Evolutionary conservation across 345 rosid species (phyloP), one percentile per base, ranked within the genome.

Genomic region (Balakata baccata): DNA sequence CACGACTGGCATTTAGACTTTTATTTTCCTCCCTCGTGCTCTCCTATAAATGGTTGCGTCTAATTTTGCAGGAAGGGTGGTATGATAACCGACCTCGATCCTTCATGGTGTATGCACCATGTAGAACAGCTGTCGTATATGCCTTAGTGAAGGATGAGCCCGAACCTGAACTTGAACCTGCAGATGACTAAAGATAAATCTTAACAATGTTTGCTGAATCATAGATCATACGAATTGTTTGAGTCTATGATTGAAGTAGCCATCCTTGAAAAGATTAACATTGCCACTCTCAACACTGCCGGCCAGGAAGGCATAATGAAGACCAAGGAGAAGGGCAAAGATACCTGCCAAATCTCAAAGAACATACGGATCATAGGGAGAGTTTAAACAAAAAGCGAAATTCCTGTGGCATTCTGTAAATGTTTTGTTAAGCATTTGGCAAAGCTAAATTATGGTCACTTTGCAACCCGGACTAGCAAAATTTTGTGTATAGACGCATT

Each of bases 71-170:
- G 98, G 91, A 87, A 17, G 95, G 91, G 23, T 78, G 83, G 86
- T 80, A 80, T 66, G 87, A 94, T 20, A 81, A 87, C 68, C 86
- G 97, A 51, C 97, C 94, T 45, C 67, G 83, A 64, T 94, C 92
- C 49, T 84, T 94, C 84, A 66, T 85, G 84, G 90, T 94, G 43
- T 92, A 94, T 75, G 85, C 98, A 7, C 98, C 98, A 6, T 72
- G 85, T 73, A 88, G 97, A 83, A 89, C 97, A 0, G 97, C 95
- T 37, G 93, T 88, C 61, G 97, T 94, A 20, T 94, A 92, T 57
- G 97, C 91, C 37, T 78, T 89, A 59, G 90, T 82, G 66, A 88
- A 92, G 47, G 82, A 77, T 75, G 80, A 84, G 38, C 5, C 56
- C 66, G 16, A 71, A 53, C 59, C 72, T 69, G 75, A 81, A 68